These are phyloP conservation scores for Blastocystis sp. DNA, from an alignment of 352 stramenopile genomes.

Conservation along the genomic window DNA sequence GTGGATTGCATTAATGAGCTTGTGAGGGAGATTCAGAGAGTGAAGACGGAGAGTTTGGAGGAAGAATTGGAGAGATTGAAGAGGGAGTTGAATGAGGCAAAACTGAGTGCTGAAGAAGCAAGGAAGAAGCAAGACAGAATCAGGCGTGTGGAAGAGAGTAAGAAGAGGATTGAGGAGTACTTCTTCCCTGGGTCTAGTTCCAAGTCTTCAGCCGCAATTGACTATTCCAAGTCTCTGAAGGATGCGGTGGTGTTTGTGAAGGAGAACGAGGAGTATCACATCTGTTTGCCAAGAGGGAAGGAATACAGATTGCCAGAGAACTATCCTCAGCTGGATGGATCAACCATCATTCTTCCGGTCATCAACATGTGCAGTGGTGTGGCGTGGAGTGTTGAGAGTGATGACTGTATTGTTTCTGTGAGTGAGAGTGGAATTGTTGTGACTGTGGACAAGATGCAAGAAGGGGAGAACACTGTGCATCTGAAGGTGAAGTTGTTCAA, in stretches of 20 bases:
- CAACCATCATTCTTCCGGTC: background rate
- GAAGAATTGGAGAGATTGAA: too few species aligned
- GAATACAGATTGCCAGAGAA: background rate
- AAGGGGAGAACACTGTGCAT: background rate
- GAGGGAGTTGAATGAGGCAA: too few species aligned
- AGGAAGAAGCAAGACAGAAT: too few species aligned
- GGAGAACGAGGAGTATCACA: background rate
- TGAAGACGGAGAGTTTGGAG: background rate
- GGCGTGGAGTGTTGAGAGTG: background rate
- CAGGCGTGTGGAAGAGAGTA: too few species aligned
- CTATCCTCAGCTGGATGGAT: background rate
- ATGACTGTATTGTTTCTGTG: background rate
- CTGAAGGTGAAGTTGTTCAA: background rate
- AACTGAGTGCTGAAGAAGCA: too few species aligned
- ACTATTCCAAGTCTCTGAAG: background rate
- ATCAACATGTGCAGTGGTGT: background rate
- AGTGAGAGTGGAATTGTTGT: background rate
- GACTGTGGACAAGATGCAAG: background rate
- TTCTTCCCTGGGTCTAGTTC: too few species aligned
- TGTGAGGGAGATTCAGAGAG: background rate
- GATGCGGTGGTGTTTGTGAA: background rate
- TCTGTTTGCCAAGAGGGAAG: background rate
- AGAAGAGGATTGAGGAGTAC: too few species aligned
- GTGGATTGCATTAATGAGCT: background rate
- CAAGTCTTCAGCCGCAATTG: too few species aligned